Evolutionary conservation across 2,329 filamentous ascomycete genomes (phyloP), one percentile per base, ranked within the genome.

Genomic region (Immersiporthe knoxdaviesiana): DNA sequence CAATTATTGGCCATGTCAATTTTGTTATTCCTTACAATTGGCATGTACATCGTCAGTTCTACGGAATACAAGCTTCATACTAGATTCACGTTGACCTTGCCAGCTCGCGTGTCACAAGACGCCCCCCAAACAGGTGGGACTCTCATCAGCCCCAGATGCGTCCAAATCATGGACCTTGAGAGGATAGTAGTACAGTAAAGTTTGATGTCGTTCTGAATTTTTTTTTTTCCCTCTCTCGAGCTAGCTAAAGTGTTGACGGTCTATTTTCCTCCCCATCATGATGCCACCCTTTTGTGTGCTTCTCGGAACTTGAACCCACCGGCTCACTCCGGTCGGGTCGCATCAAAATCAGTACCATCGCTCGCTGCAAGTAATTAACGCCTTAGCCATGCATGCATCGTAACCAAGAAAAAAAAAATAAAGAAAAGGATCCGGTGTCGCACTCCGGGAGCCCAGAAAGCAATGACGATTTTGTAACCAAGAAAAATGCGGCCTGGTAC

Each of bases 341-440:
- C 32, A 32, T 56, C 16, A 54, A 64, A 64, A n/a, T 14, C 63
- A 32, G 50, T 63, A 47, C 41, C 59, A 63, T 68, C 66, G 61
- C 68, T 60, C 44, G 21, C 54, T 47, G 30, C 58, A 59, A 59
- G 18, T 54, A 32, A 63, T 41, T 56, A 68, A 71, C 69, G 69
- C 69, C 69, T 65, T 63, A 71, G 67, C 60, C 69, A 70, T 70
- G 67, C 67, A 65, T 39, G 30, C 30, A 60, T 68, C 39, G 30
- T 63, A 65, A 63, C 68, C 63, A 63, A 60, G 37, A 35, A n/a
- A n/a, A n/a, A n/a, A n/a, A n/a, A n/a, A n/a, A n/a, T n/a, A n/a
- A n/a, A n/a, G n/a, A n/a, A n/a, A n/a, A n/a, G n/a, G n/a, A 44
- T 37, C 69, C 32, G 54, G 30, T 44, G 41, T 39, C 62, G 60